Conservation (phyloP, 2,329 filamentous ascomycete species). For the Epichloe sibirici region DNA sequence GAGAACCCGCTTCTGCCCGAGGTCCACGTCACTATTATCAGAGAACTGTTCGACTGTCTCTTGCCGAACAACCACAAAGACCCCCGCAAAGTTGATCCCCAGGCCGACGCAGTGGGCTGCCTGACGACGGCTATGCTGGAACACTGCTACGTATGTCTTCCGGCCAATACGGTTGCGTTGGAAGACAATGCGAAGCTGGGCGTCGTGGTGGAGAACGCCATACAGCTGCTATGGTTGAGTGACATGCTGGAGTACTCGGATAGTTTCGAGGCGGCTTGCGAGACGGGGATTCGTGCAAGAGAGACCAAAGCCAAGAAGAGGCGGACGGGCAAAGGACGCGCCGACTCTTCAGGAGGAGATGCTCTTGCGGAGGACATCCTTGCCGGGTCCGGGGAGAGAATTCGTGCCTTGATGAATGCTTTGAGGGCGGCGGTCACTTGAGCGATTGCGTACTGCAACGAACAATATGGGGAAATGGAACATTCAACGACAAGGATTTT, state of each 20-base stretch:
- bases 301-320: constrained; percentile 33
- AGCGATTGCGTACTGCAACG: no score
- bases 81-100: constrained; percentile 26
- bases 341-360: constrained; percentile 22
- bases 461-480: no score
- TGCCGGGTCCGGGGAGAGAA: constrained; percentile 30
- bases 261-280: constrained; percentile 26
- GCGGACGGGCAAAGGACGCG: constrained; percentile 21
- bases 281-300: constrained; percentile 36
- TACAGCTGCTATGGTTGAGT: constrained; percentile 38
- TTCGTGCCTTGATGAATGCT: constrained; percentile 27
- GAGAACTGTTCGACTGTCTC: constrained; percentile 32
- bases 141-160: constrained; percentile 51
- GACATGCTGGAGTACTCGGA: constrained; percentile 23
- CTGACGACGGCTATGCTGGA: constrained; percentile 36
- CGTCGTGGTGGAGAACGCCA: constrained; percentile 52
- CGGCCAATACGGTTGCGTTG: constrained; percentile 46
- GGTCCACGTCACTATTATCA: constrained; percentile 32
- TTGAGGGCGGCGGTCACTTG: constrained; percentile 12
- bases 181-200: constrained; percentile 65
- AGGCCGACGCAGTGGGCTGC: constrained; percentile 23
- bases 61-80: constrained; percentile 28
- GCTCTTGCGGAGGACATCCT: constrained; percentile 30
- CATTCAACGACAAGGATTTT: no score
- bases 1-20: constrained; percentile 23